Evolutionary conservation across 768 basidiomycete species (phyloP), one percentile per base, ranked within the genome.

Genomic region (Coprinopsis cinerea): DNA sequence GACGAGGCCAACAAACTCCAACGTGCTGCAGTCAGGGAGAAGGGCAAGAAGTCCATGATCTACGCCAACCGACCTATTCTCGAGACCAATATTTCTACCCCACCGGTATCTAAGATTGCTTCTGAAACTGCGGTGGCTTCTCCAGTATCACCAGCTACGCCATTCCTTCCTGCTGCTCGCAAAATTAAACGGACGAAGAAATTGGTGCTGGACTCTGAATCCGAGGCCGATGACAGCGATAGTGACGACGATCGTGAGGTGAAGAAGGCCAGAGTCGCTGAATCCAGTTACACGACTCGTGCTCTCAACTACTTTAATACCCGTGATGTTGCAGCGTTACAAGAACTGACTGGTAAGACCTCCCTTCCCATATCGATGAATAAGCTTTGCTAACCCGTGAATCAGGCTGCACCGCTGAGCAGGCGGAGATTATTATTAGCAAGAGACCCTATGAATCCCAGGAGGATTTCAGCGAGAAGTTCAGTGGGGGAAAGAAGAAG

Each of bases 401-500:
- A 37, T 34, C 39, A 91, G 88, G 88, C 15, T 96, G 93, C 60
- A 83, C 79, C 15, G 67, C 69, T 6, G 87, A 86, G 40, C 93
- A 96, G 62, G 95, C 94, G 0, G 68, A 80, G 23, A 75, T 77
- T 39, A 88, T 98, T 55, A 77, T 90, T 48, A 75, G 75, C 15
- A 69, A 91, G 11, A 82, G 95, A 41, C 92, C 92, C 0, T 99
- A 90, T 64, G 61, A 64, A n/a, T 80, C 81, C 11, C 74, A 85
- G 28, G 82, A 85, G 24, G 88, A 93, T 50, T 70, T 95, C 41
- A 82, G 80, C 40, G 61, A 61, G 37, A 94, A 88, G 65, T 76
- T 98, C 7, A 78, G 81, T 26, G 85, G 88, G 64, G 86, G 83
- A n/a, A 89, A 83, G 72, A 94, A 90, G 71, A 93, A 91, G 61